Percentiles rank a stretch among this genome's conserved stretches.
Conservation (phyloP, 1,284 basidiomycete species). For the Ceratobasidium sp. region DNA sequence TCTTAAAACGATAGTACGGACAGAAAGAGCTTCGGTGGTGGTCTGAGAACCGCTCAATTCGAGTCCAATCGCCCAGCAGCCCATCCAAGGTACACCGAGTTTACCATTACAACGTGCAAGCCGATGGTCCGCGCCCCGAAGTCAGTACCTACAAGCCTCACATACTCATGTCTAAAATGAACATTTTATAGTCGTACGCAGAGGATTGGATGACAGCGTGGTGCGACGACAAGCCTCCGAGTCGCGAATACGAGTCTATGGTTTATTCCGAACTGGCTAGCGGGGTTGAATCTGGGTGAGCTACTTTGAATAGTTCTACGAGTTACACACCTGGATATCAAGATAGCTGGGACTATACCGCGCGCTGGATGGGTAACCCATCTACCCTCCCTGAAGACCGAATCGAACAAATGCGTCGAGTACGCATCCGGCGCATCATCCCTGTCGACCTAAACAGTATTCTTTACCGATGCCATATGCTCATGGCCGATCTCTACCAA, state of each 20-base stretch:
- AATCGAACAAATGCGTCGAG: slow-evolving; percentile 21
- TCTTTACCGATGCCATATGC: slow-evolving; percentile 68
- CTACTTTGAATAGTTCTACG: background rate
- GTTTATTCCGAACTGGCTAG: slow-evolving; percentile 82
- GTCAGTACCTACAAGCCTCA: slow-evolving; percentile 50
- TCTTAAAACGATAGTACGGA: background rate
- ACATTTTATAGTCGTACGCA: slow-evolving; percentile 46
- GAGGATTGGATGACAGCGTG: slow-evolving; percentile 80
- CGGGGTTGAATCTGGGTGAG: slow-evolving; percentile 80
- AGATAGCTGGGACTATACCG: slow-evolving; percentile 17
- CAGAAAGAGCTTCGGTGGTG: slow-evolving; percentile 80
- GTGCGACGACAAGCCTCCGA: slow-evolving; percentile 49
- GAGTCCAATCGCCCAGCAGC: slow-evolving; percentile 75
- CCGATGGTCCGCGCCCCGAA: slow-evolving; percentile 87
- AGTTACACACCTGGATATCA: background rate
- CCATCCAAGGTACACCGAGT: slow-evolving; percentile 68
- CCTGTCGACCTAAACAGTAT: slow-evolving; percentile 87
- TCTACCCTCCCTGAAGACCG: background rate
- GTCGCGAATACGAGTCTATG: slow-evolving; percentile 61
- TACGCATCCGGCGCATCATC: slow-evolving; percentile 62
- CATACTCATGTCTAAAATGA: background rate
- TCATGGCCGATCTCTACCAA: slow-evolving; percentile 72
- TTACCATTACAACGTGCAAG: slow-evolving; percentile 75
- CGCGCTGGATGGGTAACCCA: slow-evolving; percentile 27
- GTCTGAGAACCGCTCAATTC: slow-evolving; percentile 75